These are phyloP conservation scores for Pichia cactophila DNA, from an alignment of 1,139 yeast species.

Conservation along the genomic window DNA sequence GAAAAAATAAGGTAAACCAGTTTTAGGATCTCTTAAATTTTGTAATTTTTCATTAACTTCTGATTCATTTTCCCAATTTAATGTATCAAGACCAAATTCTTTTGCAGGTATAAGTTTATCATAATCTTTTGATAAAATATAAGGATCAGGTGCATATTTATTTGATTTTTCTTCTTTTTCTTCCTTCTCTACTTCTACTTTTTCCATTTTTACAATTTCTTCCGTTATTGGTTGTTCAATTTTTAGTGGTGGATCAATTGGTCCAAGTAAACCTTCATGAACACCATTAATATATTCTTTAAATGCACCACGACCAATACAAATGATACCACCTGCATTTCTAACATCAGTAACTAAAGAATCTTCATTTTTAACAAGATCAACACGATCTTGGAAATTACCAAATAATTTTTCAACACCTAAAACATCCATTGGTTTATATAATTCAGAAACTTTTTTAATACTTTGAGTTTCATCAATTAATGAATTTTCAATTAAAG, in stretches of 20 bases:
- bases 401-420: constrained; percentile 45
- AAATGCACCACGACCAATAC: constrained; percentile 93
- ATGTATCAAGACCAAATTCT: constrained; percentile 35
- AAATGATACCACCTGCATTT: constrained; percentile 76
- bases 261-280: constrained; percentile 94
- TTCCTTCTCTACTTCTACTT: constrained; percentile 35
- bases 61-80: constrained; percentile 23
- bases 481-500: no score
- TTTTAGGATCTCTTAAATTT: constrained; percentile 25
- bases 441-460: constrained; percentile 34
- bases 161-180: constrained; percentile 25
- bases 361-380: constrained; percentile 39
- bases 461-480: not conserved
- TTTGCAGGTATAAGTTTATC: constrained; percentile 48
- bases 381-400: constrained; percentile 7
- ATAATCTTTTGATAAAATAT: constrained; percentile 51
- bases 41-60: constrained; percentile 5
- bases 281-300: constrained; percentile 87
- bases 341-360: constrained; percentile 32
- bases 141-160: constrained; percentile 49
- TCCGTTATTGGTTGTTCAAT: no score
- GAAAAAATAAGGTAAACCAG: constrained; percentile 49
- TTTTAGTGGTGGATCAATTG: constrained; percentile 40
- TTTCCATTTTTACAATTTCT: no score
- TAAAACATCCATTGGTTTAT: constrained; percentile 42